A percentile compares a stretch with the other conserved stretches of the same genome.
phyloP scores from a whole-genome alignment of 768 basidiomycete species.

The Tulasnella calospora region DNA sequence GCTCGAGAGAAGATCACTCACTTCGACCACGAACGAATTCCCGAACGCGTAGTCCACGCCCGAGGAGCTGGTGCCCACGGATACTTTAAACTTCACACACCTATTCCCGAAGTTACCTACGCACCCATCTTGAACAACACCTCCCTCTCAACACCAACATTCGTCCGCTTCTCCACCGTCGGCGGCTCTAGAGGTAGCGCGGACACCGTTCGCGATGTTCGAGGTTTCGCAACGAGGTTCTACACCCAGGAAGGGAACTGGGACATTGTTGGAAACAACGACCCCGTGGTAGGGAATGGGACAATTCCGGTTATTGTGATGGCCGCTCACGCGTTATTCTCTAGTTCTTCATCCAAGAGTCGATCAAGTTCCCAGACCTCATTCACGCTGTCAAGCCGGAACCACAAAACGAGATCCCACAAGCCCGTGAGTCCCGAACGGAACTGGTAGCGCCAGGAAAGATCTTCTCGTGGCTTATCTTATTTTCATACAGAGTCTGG shows the following conservation, averaged over 20 bases:
- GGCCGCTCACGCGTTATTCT: background rate
- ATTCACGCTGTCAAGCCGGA: slow-evolving; percentile 80
- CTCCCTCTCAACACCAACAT: slow-evolving; percentile 65
- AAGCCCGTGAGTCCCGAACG: slow-evolving; percentile 15
- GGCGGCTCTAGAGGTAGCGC: slow-evolving; percentile 77
- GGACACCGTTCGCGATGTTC: slow-evolving; percentile 78
- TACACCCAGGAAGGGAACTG: slow-evolving; percentile 74
- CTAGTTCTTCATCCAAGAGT: slow-evolving; percentile 71
- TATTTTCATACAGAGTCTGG: slow-evolving; percentile 32
- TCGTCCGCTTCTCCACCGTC: slow-evolving; percentile 83
- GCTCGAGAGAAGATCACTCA: slow-evolving; percentile 49
- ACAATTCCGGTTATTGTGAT: background rate
- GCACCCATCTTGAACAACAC: slow-evolving; percentile 71
- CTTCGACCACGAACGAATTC: slow-evolving; percentile 87
- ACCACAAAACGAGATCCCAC: slow-evolving; percentile 65
- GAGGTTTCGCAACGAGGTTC: slow-evolving; percentile 80
- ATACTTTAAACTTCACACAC: slow-evolving; percentile 69
- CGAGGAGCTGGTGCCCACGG: slow-evolving; percentile 79
- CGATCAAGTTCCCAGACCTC: slow-evolving; percentile 70
- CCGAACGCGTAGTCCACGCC: slow-evolving; percentile 71
- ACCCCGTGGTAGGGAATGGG: slow-evolving; percentile 47
- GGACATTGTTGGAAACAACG: slow-evolving; percentile 77
- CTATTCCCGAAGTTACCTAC: slow-evolving; percentile 64
- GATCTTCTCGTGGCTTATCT: background rate
- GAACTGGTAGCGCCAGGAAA: background rate